These are phyloP conservation scores for Cercospora beticola DNA, from an alignment of 2,329 filamentous ascomycete species.

Conservation along the genomic window DNA sequence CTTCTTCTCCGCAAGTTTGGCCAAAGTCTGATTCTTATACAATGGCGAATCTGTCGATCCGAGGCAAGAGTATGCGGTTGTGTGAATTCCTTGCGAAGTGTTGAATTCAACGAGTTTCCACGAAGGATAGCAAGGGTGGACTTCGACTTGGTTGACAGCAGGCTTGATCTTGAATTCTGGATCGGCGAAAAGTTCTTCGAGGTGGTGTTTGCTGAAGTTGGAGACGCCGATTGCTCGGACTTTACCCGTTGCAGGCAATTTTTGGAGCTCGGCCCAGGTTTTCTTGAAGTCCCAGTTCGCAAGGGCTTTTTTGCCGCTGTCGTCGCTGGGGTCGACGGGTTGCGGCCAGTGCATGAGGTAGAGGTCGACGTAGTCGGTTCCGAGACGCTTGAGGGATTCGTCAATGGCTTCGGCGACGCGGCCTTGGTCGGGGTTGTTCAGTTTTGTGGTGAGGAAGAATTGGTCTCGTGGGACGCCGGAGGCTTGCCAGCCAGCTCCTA, in stretches of 20 bases:
- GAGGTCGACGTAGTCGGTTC: constrained; percentile 66
- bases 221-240: constrained; percentile 74
- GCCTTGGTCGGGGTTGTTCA: constrained; percentile 78
- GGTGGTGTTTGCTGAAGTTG: constrained; percentile 79
- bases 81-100: constrained; percentile 71
- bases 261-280: constrained; percentile 58
- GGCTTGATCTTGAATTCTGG: constrained; percentile 61
- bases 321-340: constrained; percentile 60
- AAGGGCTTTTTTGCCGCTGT: constrained; percentile 60
- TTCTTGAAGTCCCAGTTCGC: constrained; percentile 80
- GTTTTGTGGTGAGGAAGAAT: constrained; percentile 78
- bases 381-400: constrained; percentile 60
- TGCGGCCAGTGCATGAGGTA: constrained; percentile 74
- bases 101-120: constrained; percentile 74
- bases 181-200: constrained; percentile 70
- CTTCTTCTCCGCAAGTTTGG: constrained; percentile 60
- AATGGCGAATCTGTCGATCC: constrained; percentile 70
- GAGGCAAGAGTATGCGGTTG: constrained; percentile 72
- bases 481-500: constrained; percentile 69
- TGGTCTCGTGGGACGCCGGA: constrained; percentile 63
- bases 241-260: constrained; percentile 65
- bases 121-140: constrained; percentile 79
- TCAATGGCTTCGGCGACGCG: constrained; percentile 63
- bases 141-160: constrained; percentile 79
- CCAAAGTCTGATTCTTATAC: constrained; percentile 64